A percentile compares a stretch with the other conserved stretches of the same genome.
These are phyloP conservation scores for Diplogelasinospora grovesii DNA, from an alignment of 495 filamentous ascomycete species.

Conservation along the genomic window DNA sequence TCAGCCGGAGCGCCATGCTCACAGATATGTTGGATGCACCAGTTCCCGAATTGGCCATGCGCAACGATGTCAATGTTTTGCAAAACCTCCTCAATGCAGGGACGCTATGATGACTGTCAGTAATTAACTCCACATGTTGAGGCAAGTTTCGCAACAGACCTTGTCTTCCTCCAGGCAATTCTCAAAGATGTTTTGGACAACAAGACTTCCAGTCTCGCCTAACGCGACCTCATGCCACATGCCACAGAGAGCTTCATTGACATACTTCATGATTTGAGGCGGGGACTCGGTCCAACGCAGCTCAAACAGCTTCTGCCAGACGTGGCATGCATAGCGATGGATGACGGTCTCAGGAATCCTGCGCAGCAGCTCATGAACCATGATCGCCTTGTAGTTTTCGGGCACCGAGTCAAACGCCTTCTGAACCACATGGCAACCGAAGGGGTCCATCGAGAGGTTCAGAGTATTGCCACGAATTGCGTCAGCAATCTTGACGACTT, in stretches of 20 bases:
- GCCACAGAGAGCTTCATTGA: constrained; percentile 88
- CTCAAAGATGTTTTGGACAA: constrained; percentile 99
- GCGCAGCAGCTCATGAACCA: constrained; percentile 94
- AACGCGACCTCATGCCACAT: constrained; percentile 99
- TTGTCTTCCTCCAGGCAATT: constrained; percentile 99
- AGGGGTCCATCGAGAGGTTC: constrained; percentile 93
- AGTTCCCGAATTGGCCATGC: constrained; percentile 98
- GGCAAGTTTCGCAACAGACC: constrained; percentile 40
- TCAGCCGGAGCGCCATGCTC: constrained; percentile 91
- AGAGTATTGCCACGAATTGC: constrained; percentile 93
- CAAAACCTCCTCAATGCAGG: constrained; percentile 93
- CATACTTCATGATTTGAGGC: constrained; percentile 96
- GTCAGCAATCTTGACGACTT: constrained; percentile 90
- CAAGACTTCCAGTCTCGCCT: constrained; percentile 93
- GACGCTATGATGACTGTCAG: constrained; percentile 57
- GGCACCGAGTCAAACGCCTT: constrained; percentile 97
- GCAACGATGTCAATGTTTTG: constrained; percentile 90
- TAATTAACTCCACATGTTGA: constrained; percentile 1
- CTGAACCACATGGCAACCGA: constrained; percentile 96
- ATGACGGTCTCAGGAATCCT: constrained; percentile 97
- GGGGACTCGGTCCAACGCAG: constrained; percentile 90
- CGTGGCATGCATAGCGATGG: constrained; percentile 96
- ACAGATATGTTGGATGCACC: constrained; percentile 99
- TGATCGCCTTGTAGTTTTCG: constrained; percentile 94
- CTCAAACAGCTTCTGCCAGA: constrained; percentile 99